These are phyloP conservation scores for Brassica hybrid DNA, from an alignment of 441 rosid species.

Conservation along the genomic window DNA sequence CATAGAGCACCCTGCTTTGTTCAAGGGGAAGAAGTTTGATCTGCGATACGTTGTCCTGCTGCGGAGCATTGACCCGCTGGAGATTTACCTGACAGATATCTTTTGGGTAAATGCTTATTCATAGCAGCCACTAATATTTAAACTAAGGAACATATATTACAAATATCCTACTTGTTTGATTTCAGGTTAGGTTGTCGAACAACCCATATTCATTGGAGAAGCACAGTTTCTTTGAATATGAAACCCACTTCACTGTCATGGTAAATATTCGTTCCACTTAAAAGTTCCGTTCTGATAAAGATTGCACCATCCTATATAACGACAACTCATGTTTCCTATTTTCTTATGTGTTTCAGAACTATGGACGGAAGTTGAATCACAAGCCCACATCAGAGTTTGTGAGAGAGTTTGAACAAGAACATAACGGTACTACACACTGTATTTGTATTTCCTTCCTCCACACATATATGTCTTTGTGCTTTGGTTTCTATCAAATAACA, in stretches of 20 bases:
- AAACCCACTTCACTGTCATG: constrained; percentile 98
- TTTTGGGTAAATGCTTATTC: constrained; percentile 77
- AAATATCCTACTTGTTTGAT: constrained; percentile 26
- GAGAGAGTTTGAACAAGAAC: constrained; percentile 82
- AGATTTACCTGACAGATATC: constrained; percentile 75
- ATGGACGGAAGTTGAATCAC: constrained; percentile 80
- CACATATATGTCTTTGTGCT: not conserved
- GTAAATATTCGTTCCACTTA: constrained; percentile 47
- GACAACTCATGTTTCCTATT: not conserved
- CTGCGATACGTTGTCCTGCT: constrained; percentile 80
- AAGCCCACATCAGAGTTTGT: constrained; percentile 83
- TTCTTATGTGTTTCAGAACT: constrained; percentile 64
- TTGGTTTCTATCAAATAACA: constrained; percentile 1
- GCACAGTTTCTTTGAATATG: constrained; percentile 87
- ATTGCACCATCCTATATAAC: constrained; percentile 4
- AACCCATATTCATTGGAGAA: constrained; percentile 80
- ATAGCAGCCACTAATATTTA: not conserved
- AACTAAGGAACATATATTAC: not conserved
- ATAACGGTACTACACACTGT: constrained; percentile 62
- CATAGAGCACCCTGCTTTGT: constrained; percentile 90
- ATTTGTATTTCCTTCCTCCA: constrained; percentile 1
- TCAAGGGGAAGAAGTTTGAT: constrained; percentile 85
- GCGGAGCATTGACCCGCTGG: constrained; percentile 78
- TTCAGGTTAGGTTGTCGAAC: constrained; percentile 90
- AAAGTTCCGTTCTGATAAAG: not conserved